phyloP scores from a whole-genome alignment of 345 rosid species.

The Pistacia integerrima region DNA sequence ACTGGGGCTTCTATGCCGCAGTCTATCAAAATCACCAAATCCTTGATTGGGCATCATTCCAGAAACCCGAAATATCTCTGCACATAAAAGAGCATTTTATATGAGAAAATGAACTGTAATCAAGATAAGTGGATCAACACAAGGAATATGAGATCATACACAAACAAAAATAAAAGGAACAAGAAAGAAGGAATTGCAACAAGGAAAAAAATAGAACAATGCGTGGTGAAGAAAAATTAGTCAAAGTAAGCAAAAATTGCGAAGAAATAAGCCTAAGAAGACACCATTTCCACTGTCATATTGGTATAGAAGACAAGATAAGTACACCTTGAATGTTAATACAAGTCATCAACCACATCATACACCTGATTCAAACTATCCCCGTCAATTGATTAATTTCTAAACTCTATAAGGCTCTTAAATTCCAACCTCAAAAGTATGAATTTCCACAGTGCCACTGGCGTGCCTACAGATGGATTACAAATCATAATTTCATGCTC shows the following conservation, averaged over 20 bases:
- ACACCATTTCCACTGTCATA: background rate
- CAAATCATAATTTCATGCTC: background rate
- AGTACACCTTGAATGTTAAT: background rate
- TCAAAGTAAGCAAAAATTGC: background rate
- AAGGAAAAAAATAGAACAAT: background rate
- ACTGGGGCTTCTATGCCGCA: slow-evolving; percentile 93
- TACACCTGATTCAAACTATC: background rate
- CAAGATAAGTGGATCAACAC: background rate
- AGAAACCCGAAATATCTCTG: slow-evolving; percentile 83
- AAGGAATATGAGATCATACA: background rate
- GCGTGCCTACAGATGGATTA: background rate
- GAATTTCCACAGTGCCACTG: background rate
- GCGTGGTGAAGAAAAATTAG: background rate
- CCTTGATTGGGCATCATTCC: slow-evolving; percentile 93
- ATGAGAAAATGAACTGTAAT: slow-evolving; percentile 17
- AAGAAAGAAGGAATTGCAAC: background rate
- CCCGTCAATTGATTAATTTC: background rate
- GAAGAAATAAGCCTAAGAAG: background rate
- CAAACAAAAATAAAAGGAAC: background rate
- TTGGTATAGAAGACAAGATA: background rate
- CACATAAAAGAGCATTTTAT: slow-evolving; percentile 27
- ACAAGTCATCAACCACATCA: background rate
- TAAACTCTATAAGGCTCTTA: background rate
- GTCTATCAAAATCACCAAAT: slow-evolving; percentile 75
- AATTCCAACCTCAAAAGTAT: background rate